Base-by-base conservation (phyloP, 192 early-diverging fungal species). In the Umbelopsis vinacea region DNA sequence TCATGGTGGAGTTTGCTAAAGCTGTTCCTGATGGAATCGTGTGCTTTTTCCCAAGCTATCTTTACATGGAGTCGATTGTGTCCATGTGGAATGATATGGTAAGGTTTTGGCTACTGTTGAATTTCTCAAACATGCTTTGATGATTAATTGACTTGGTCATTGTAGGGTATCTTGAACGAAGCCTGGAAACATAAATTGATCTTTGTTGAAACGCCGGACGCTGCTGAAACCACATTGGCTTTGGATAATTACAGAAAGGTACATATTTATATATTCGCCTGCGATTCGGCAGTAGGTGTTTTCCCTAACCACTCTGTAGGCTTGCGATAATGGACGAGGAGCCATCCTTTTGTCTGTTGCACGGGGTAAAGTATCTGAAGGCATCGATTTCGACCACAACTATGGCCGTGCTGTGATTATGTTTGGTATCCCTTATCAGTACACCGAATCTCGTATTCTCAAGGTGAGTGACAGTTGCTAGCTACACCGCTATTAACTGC, bases 381-480 rank as follows among this genome's bases (percentile, higher is more conserved):
- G 98, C 46, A 98, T 99, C 74, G 98, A 99, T 89, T 99, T 99
- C 76, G 98, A 99, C 80, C 97, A 99, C 81, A 93, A 99, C 76
- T 99, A 98, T 80, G 98, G 98, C 23, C 91, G 98, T 19, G 97
- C 98, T 33, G 98, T 99, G 68, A 89, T 99, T 70, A 91, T 99
- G 88, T 99, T 99, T 89, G 98, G 98, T 15, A 97, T 99, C 63
- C 98, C 98, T 6, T 99, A 98, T 79, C 98, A 99, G 86, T 99
- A 99, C 80, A 99, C 97, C 0, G 97, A 98, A 78, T 92, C 90
- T 57, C 79, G 97, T 23, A 97, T 98, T 48, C 77, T 99, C 54
- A 98, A 97, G 79, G 89, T 89, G 66, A 52, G 40, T 47, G 2
- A 21, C 22, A 0, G 29, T 12, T 24, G 33, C n/a, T 23, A 29